Evolutionary conservation across 805 yeast species (phyloP).

Genomic region (Ogataea pini): DNA sequence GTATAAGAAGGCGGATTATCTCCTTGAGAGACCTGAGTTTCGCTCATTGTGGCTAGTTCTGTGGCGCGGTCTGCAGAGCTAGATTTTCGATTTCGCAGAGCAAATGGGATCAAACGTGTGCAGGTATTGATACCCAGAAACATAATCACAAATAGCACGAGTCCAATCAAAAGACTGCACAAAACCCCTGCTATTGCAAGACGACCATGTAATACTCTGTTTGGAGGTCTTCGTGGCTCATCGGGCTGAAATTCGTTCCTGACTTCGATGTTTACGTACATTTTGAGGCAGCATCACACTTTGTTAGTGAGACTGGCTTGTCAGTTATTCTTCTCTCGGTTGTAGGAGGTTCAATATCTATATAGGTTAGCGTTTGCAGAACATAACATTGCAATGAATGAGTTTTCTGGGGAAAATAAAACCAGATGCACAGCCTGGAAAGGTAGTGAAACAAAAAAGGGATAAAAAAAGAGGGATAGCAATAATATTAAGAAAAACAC

Average conservation of each 20-base stretch:
- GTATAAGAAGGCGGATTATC: constrained; percentile 19
- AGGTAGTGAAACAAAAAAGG: neutral
- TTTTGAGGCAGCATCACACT: constrained; percentile 1
- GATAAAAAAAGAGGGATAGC: constrained; percentile 1
- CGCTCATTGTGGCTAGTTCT: neutral
- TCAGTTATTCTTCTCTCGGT: neutral
- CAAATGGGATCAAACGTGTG: constrained; percentile 10
- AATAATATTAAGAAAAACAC: neutral
- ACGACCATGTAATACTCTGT: constrained; percentile 2
- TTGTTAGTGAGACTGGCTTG: no score
- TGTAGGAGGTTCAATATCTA: neutral
- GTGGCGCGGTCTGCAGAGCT: neutral
- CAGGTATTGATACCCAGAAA: constrained; percentile 15
- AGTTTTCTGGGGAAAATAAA: neutral
- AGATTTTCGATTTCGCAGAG: neutral
- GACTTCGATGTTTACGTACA: neutral
- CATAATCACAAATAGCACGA: constrained; percentile 7
- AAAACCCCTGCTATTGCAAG: constrained; percentile 13
- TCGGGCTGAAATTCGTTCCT: neutral
- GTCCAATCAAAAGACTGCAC: constrained; percentile 11
- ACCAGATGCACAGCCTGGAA: neutral
- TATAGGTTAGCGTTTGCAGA: neutral
- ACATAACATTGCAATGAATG: neutral
- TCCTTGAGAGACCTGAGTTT: neutral
- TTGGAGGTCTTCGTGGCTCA: neutral